Evolutionary conservation across 345 rosid species (phyloP), one percentile per base, ranked within the genome.

Genomic region (Eucalyptus leucophloia): DNA sequence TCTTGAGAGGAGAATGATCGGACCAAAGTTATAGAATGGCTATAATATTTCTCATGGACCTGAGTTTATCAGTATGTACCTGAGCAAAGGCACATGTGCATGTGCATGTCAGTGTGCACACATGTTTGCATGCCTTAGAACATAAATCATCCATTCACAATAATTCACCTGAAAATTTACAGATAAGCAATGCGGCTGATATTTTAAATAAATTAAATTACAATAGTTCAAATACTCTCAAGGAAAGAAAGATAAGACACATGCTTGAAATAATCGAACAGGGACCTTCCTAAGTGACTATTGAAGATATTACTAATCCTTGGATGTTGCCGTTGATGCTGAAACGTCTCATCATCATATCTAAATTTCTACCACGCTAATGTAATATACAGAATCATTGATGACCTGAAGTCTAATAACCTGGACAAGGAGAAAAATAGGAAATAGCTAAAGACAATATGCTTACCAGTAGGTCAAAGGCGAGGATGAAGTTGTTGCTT

Each of bases 391-490:
- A 65, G 21, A 30, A 65, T n/a, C 77, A 65, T 65, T 65, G 54
- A 77, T 13, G 21, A 65, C 40, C 21, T 3, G n/a, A 89, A 62
- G 54, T 86, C 24, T 87, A 40, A 91, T 42, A 50, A 86, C 77
- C 26, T 45, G n/a, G 50, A 58, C 65, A 56, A 4, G 28, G 0
- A 56, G 28, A 56, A 56, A 56, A 56, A 23, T 2, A 58, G 65
- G 65, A 58, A 12, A 58, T 58, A 26, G 15, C 50, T 44, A 34
- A 11, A 30, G 86, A 23, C 49, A n/a, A 49, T 69, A 42, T 65
- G 88, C 90, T 92, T 94, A 95, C 98, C 87, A 96, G 98, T 85
- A 96, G 93, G 91, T 94, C 94, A 93, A 95, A 96, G 40, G 95
- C 90, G 86, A 96, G 93, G 89, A 94, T 90, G 60, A 93, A 88